phyloP scores from a whole-genome alignment of 208 protist species.

The Trypanosoma vivax region DNA sequence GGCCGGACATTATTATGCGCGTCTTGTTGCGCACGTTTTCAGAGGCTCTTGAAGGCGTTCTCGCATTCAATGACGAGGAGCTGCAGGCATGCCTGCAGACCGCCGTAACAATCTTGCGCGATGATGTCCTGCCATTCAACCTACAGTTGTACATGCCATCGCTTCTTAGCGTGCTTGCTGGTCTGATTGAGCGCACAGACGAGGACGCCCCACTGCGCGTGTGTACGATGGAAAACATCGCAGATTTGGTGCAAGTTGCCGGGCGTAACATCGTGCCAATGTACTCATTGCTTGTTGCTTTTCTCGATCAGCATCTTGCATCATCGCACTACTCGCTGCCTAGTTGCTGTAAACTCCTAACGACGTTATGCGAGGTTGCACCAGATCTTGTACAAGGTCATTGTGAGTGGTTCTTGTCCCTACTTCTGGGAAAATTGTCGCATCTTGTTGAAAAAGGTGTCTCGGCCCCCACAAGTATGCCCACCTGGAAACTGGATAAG shows the following conservation, averaged over 20 bases:
- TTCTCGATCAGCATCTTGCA: slow-evolving; percentile 49
- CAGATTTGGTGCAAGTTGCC: slow-evolving; percentile 40
- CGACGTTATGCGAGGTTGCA: slow-evolving; percentile 41
- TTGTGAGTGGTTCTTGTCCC: slow-evolving; percentile 45
- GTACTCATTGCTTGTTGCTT: slow-evolving; percentile 54
- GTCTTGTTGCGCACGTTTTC: slow-evolving; percentile 52
- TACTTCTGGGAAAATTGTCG: slow-evolving; percentile 44
- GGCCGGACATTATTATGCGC: slow-evolving; percentile 63
- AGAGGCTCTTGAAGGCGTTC: slow-evolving; percentile 46
- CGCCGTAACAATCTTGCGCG: slow-evolving; percentile 57
- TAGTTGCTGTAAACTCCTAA: slow-evolving; percentile 57
- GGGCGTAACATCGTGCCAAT: slow-evolving; percentile 51
- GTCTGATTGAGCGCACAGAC: slow-evolving; percentile 11
- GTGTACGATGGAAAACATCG: slow-evolving; percentile 26
- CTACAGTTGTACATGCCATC: slow-evolving; percentile 57
- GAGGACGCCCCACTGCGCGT: slow-evolving; percentile 18
- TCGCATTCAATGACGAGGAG: slow-evolving; percentile 56
- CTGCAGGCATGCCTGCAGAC: slow-evolving; percentile 53
- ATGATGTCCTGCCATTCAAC: slow-evolving; percentile 28
- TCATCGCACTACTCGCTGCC: slow-evolving; percentile 24
- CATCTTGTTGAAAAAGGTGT: slow-evolving; percentile 6
- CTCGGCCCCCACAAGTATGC: neutral
- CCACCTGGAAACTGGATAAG: neutral
- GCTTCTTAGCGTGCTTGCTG: slow-evolving; percentile 42
- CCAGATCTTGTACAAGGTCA: slow-evolving; percentile 62